These are phyloP conservation scores for Saccharum officinarum DNA, from an alignment of 176 grass and related monocot species.

Conservation along the genomic window DNA sequence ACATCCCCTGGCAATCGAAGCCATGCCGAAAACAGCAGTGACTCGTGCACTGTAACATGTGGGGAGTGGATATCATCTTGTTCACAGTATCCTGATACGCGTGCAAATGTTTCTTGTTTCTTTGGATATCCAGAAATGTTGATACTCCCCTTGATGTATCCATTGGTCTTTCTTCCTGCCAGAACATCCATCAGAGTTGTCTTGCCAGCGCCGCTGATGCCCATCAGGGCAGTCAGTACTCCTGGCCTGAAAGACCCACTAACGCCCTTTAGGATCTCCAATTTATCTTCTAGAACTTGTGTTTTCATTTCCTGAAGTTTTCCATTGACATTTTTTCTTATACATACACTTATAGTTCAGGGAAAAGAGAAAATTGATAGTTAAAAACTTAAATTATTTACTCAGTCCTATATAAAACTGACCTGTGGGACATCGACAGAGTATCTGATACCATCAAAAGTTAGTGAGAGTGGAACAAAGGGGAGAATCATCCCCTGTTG, in stretches of 20 bases:
- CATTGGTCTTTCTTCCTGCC: conserved; percentile 20
- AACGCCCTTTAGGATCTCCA: conserved; percentile 17
- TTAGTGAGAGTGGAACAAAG: neutral
- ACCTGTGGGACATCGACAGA: conserved; percentile 1
- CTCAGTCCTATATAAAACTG: neutral
- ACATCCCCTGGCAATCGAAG: neutral
- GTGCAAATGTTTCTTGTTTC: conserved; percentile 26
- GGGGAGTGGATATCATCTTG: conserved; percentile 23
- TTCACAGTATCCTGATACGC: conserved; percentile 22
- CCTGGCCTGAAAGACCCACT: conserved; percentile 20
- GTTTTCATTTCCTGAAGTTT: conserved; percentile 17
- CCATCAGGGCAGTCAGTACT: conserved; percentile 24
- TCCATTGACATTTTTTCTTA: neutral
- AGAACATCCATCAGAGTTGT: conserved; percentile 32
- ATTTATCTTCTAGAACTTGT: neutral
- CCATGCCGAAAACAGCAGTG: conserved; percentile 4
- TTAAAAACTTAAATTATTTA: neutral
- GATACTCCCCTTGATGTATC: neutral
- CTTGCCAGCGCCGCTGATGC: conserved; percentile 11
- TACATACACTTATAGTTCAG: neutral
- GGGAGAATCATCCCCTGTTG: conserved; percentile 12
- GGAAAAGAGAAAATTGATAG: neutral
- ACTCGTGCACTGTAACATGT: conserved; percentile 1
- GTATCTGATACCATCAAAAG: conserved; percentile 11
- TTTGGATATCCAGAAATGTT: conserved; percentile 25